These are phyloP conservation scores for Penicillium nordicum DNA, from an alignment of 2,329 filamentous ascomycete genomes.

Conservation along the genomic window DNA sequence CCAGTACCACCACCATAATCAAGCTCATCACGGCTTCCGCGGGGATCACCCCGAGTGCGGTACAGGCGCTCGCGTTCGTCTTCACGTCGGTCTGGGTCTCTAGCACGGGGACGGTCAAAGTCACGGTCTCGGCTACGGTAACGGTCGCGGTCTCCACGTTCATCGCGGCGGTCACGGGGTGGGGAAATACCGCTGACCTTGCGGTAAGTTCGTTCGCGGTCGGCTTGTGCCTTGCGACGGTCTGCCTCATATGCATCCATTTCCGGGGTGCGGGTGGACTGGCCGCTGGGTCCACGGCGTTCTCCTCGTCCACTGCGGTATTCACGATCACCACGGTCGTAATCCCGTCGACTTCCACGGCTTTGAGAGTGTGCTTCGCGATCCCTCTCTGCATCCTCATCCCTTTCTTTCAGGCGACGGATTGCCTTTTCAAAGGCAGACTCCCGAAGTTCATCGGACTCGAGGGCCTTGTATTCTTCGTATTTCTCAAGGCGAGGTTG, in stretches of 20 bases:
- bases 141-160: conserved; percentile 36
- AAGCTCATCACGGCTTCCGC: conserved; percentile 78
- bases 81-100: conserved; percentile 58
- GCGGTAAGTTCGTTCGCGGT: conserved; percentile 89
- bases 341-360: conserved; percentile 49
- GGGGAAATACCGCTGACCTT: conserved; percentile 66
- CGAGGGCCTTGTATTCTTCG: conserved; percentile 79
- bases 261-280: conserved; percentile 84
- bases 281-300: conserved; percentile 42
- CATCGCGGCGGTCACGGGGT: conserved; percentile 37
- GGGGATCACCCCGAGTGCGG: conserved; percentile 73
- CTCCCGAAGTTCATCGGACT: conserved; percentile 76
- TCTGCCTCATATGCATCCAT: conserved; percentile 93
- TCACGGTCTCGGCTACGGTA: conserved; percentile 43
- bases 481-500: conserved; percentile 73
- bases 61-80: conserved; percentile 87
- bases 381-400: conserved; percentile 70
- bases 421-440: conserved; percentile 89
- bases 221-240: conserved; percentile 85
- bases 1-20: conserved; percentile 78
- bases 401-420: conserved; percentile 84
- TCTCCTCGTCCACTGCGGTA: conserved; percentile 48
- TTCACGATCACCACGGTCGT: conserved; percentile 56
- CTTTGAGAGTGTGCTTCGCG: conserved; percentile 50
- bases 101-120: conserved; percentile 37